These are phyloP conservation scores for Podaxis mareebaensis DNA, from an alignment of 768 basidiomycete species.

Conservation along the genomic window DNA sequence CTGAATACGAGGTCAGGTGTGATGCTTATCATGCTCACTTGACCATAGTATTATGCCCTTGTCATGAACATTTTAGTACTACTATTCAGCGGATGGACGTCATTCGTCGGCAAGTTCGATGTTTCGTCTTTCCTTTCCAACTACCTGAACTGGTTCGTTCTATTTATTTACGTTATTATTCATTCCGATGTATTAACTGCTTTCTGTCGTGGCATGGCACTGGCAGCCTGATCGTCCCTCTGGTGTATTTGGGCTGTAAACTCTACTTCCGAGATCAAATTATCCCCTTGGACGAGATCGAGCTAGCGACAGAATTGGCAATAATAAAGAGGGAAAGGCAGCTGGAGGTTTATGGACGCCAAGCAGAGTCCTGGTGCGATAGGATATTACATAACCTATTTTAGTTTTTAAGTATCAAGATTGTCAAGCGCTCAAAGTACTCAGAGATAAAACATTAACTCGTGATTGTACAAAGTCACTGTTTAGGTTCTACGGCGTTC, in stretches of 20 bases:
- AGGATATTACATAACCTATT: conserved; percentile 25
- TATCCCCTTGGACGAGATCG: conserved; percentile 23
- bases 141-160: conserved; percentile 31
- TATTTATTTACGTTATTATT: neutral
- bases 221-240: conserved; percentile 27
- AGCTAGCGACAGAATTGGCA: conserved; percentile 25
- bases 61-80: conserved; percentile 29
- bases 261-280: conserved; percentile 24
- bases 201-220: conserved; percentile 13
- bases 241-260: conserved; percentile 28
- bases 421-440: neutral
- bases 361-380: conserved; percentile 20
- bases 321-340: conserved; percentile 20
- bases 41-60: conserved; percentile 28
- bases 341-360: neutral
- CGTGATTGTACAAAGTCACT: too few species aligned
- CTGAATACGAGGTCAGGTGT: neutral
- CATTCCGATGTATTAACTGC: neutral
- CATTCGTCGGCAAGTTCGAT: conserved; percentile 27
- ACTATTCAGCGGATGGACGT: conserved; percentile 31
- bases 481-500: too few species aligned
- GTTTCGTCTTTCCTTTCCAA: conserved; percentile 27
- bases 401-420: conserved; percentile 13
- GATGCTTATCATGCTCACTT: conserved; percentile 3
- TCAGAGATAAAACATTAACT: too few species aligned